Percentiles rank a stretch among this genome's conserved stretches.
Conservation (phyloP, 768 basidiomycete genomes). For the Agrocybe praecox region DNA sequence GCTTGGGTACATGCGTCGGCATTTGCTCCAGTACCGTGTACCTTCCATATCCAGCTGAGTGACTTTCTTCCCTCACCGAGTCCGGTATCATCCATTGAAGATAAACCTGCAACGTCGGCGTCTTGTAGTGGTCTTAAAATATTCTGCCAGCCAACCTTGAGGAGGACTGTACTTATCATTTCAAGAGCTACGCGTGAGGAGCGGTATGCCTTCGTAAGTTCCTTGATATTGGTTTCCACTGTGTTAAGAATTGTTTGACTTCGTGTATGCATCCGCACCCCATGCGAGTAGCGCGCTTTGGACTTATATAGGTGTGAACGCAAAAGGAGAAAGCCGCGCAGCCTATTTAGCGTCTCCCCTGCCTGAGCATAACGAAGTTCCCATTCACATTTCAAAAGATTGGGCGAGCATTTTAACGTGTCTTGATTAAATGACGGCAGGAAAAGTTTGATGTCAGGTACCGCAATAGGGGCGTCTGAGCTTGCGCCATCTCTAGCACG, state of each 20-base stretch:
- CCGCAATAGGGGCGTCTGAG: not conserved
- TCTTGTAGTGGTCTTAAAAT: constrained; percentile 14
- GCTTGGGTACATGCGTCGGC: constrained; percentile 8
- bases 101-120: constrained; percentile 15
- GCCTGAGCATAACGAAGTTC: constrained; percentile 30
- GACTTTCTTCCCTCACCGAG: constrained; percentile 21
- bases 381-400: constrained; percentile 24
- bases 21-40: constrained; percentile 6
- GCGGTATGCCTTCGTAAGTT: constrained; percentile 16
- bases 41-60: constrained; percentile 26
- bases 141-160: constrained; percentile 7
- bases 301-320: constrained; percentile 28
- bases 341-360: constrained; percentile 23
- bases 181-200: constrained; percentile 7
- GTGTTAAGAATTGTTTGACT: constrained; percentile 18
- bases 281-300: constrained; percentile 26
- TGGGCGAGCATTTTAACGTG: not conserved
- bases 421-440: constrained; percentile 17
- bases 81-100: constrained; percentile 8
- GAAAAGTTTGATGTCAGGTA: constrained; percentile 15
- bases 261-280: constrained; percentile 25
- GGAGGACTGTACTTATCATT: not conserved
- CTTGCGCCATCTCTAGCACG: not conserved
- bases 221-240: constrained; percentile 16
- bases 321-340: constrained; percentile 30